Evolutionary conservation across 495 filamentous ascomycete species (phyloP).

Genomic region (Bathelium albidoporum): DNA sequence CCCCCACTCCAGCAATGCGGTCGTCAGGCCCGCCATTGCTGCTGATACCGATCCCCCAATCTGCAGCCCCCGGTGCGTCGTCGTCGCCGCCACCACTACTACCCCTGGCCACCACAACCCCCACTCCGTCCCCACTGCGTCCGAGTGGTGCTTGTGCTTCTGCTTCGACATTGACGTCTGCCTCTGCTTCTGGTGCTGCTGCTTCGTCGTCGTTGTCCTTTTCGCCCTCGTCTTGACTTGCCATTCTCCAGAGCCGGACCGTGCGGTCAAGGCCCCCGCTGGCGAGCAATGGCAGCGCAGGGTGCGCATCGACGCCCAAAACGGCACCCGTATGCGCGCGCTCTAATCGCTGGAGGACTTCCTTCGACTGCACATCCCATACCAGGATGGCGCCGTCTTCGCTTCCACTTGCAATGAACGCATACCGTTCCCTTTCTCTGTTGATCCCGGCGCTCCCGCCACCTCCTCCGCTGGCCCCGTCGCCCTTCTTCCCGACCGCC

Average conservation of each 20-base stretch:
- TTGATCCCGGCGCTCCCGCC: background rate
- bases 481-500: background rate
- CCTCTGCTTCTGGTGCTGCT: no score
- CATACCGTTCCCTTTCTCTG: constrained; percentile 27
- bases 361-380: constrained; percentile 84
- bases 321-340: constrained; percentile 66
- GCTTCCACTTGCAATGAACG: constrained; percentile 70
- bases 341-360: constrained; percentile 60
- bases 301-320: constrained; percentile 65
- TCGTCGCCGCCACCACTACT: background rate
- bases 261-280: constrained; percentile 21
- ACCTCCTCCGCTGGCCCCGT: constrained; percentile 21
- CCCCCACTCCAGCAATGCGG: background rate
- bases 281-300: constrained; percentile 38
- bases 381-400: constrained; percentile 77
- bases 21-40: background rate
- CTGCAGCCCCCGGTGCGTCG: background rate
- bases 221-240: background rate
- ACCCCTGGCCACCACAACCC: background rate
- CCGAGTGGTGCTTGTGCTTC: no score
- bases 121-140: background rate
- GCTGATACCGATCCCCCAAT: background rate
- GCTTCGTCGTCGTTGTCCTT: background rate
- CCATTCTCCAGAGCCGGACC: constrained; percentile 19
- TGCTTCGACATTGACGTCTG: no score